Evolutionary conservation across 2,329 filamentous ascomycete species (phyloP).

Genomic region (Nigrograna mackinnonii): DNA sequence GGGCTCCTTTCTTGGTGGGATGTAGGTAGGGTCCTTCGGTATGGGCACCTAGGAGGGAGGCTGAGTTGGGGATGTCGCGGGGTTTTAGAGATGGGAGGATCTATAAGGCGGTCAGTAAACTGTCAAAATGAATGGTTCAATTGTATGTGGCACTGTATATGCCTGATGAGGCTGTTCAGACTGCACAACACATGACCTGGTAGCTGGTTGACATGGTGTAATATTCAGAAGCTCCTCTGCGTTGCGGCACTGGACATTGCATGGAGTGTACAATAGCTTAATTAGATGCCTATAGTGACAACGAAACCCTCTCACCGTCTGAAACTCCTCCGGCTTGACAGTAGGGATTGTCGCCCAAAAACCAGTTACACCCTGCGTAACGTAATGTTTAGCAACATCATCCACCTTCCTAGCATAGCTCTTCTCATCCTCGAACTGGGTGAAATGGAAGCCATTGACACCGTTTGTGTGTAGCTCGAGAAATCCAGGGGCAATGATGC

Average conservation of each 20-base stretch:
- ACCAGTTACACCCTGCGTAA: slow-evolving; percentile 55
- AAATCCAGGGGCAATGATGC: slow-evolving; percentile 58
- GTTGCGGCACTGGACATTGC: too few species aligned
- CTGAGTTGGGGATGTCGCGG: slow-evolving; percentile 44
- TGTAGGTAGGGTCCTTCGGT: slow-evolving; percentile 60
- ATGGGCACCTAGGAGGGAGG: slow-evolving; percentile 60
- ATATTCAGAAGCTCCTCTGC: too few species aligned
- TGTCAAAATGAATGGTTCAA: too few species aligned
- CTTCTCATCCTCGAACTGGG: slow-evolving; percentile 48
- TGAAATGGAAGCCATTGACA: slow-evolving; percentile 58
- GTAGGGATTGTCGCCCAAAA: slow-evolving; percentile 61
- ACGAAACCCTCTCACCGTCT: slow-evolving; percentile 35
- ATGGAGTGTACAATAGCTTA: not conserved
- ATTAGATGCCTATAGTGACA: not conserved
- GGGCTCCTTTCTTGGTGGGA: slow-evolving; percentile 57
- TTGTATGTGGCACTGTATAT: too few species aligned
- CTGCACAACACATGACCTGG: too few species aligned
- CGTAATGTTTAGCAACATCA: slow-evolving; percentile 53
- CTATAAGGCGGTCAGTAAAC: slow-evolving; percentile 32
- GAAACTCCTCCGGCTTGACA: slow-evolving; percentile 50
- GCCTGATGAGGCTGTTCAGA: too few species aligned
- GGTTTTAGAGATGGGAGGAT: slow-evolving; percentile 54
- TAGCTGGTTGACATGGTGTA: too few species aligned
- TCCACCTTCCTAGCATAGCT: slow-evolving; percentile 50
- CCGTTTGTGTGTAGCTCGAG: slow-evolving; percentile 61